Evolutionary conservation across 768 basidiomycete genomes (phyloP).

Genomic region (Hemileccinum rubropunctum): DNA sequence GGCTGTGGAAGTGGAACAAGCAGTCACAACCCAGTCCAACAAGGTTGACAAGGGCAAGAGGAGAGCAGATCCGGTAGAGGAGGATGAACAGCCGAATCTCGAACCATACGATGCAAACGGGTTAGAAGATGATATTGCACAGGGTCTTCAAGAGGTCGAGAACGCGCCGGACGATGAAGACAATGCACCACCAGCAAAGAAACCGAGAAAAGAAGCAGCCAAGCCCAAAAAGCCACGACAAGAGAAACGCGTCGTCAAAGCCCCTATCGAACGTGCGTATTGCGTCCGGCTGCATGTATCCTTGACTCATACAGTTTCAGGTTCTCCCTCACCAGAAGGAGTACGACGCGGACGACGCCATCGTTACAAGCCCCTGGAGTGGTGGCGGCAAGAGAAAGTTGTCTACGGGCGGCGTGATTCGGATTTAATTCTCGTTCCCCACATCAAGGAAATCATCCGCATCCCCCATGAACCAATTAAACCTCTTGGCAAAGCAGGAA

Average conservation of each 20-base stretch:
- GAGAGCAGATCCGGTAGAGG: slow-evolving; percentile 27
- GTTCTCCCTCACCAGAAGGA: slow-evolving; percentile 37
- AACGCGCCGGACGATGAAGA: slow-evolving; percentile 52
- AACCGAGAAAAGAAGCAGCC: slow-evolving; percentile 26
- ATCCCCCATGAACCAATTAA: slow-evolving; percentile 48
- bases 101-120: slow-evolving; percentile 23
- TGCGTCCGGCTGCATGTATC: neutral
- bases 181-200: slow-evolving; percentile 27
- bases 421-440: slow-evolving; percentile 53
- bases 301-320: slow-evolving; percentile 17
- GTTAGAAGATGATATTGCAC: slow-evolving; percentile 43
- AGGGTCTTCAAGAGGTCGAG: slow-evolving; percentile 42
- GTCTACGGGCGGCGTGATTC: slow-evolving; percentile 69
- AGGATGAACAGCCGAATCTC: slow-evolving; percentile 4
- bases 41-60: slow-evolving; percentile 41
- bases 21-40: slow-evolving; percentile 22
- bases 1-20: slow-evolving; percentile 32
- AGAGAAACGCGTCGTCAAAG: slow-evolving; percentile 17
- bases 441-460: slow-evolving; percentile 63
- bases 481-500: slow-evolving; percentile 44
- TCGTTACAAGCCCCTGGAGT: slow-evolving; percentile 75
- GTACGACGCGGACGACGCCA: slow-evolving; percentile 70
- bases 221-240: slow-evolving; percentile 27
- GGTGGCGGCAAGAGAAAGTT: slow-evolving; percentile 90
- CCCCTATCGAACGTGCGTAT: slow-evolving; percentile 25